A percentile compares a stretch with the other conserved stretches of the same genome.
phyloP scores from a whole-genome alignment of 257 asterid species.

The Nicotiana knightiana region DNA sequence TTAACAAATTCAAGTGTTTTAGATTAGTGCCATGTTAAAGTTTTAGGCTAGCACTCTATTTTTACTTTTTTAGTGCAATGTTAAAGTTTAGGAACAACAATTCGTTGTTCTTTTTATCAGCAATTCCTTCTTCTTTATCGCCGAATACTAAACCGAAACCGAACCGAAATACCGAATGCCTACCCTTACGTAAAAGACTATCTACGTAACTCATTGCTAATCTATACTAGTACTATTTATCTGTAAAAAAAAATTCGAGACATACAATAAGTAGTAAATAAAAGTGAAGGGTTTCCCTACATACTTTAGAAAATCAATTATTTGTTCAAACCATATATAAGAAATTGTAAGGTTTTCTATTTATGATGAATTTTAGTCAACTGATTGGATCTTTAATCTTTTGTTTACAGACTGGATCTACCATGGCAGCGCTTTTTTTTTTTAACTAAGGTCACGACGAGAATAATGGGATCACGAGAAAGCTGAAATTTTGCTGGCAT shows the following conservation, averaged over 20 bases:
- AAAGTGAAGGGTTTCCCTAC: not conserved
- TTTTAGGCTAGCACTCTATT: no score
- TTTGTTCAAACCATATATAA: not conserved
- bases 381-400: not conserved
- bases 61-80: no score
- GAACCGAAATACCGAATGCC: no score
- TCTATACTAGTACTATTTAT: not conserved
- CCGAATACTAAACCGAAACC: no score
- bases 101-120: no score
- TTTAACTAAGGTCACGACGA: not conserved
- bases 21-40: no score
- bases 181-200: no score
- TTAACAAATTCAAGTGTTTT: no score
- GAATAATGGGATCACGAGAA: constrained; percentile 6
- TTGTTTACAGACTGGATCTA: not conserved
- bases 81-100: no score
- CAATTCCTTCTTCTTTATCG: no score
- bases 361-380: not conserved
- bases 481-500: not conserved
- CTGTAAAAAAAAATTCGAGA: not conserved
- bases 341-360: not conserved
- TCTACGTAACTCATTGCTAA: not conserved
- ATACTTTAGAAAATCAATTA: not conserved
- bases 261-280: not conserved
- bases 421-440: not conserved